Base-by-base conservation (phyloP, 2,329 filamentous ascomycete species). In the Keithomyces neogunnii region DNA sequence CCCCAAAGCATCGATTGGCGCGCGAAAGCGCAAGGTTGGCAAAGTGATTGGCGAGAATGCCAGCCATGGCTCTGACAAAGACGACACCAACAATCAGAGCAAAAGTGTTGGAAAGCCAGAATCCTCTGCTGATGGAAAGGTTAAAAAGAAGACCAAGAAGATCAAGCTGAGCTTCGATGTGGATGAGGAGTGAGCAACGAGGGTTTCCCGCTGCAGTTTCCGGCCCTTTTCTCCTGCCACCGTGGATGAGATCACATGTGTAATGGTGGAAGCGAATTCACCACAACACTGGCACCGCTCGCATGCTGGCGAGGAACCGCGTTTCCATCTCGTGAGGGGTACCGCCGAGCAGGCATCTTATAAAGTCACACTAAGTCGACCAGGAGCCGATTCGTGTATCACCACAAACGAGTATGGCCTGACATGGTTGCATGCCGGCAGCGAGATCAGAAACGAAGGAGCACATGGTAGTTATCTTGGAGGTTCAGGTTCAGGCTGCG, bases 101-200 rank as follows among this genome's bases (percentile, higher is more conserved):
- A 59, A 58, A 43, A 48, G 47, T 7, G 5, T 30, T 3, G 54
- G 47, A 8, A 32, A 53, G n/a, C 55, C 51, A 5, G 58, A 60
- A 6, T 56, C 63, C 0, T 59, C 60, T 30, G 63, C 60, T 56
- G 61, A 62, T 6, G 66, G 62, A 52, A 68, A 64, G 53, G 57
- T 56, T 6, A 78, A 75, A 63, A 81, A 82, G 63, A 77, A 77
- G 65, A 68, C 72, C 4, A 81, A 81, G 66, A 85, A 84, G 69
- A 79, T 86, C 53, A 85, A 85, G 69, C 69, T 86, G 45, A 86
- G 82, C 65, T 86, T 86, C 62, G 79, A 79, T 30, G 77, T 84
- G 51, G 81, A 84, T 19, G 78, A 81, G 35, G 73, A 67, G 26
- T 67, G 67, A 71, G 51, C 3, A 8, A 11, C 7, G 63, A 30